Percentiles rank a stretch among this genome's conserved stretches.
These are phyloP conservation scores for Echria macrotheca DNA, from an alignment of 495 filamentous ascomycete genomes.

Conservation along the genomic window DNA sequence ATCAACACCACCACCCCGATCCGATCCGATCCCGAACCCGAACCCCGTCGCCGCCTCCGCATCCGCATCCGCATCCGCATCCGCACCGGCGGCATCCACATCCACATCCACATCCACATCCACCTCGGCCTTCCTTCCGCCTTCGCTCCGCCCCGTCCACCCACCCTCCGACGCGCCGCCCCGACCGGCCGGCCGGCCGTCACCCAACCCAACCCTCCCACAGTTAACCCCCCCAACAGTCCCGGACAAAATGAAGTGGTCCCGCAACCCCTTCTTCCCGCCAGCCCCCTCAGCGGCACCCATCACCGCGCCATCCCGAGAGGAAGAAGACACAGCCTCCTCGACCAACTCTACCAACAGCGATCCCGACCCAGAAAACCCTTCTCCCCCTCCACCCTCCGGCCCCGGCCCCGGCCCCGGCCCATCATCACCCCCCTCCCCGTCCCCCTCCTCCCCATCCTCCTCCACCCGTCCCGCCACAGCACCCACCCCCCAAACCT, in stretches of 20 bases:
- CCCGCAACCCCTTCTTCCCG: slow-evolving; percentile 32
- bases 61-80: not conserved
- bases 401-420: slow-evolving; percentile 10
- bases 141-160: too few species aligned
- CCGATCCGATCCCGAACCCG: slow-evolving; percentile 42
- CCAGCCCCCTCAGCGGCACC: too few species aligned
- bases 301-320: too few species aligned
- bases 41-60: slow-evolving; percentile 25
- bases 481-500: slow-evolving; percentile 2
- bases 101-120: too few species aligned
- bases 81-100: too few species aligned
- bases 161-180: not conserved
- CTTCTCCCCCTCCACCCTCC: slow-evolving; percentile 1
- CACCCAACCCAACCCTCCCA: not conserved
- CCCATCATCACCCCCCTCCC: not conserved
- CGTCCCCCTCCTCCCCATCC: not conserved
- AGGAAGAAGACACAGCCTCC: too few species aligned
- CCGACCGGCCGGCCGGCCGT: not conserved
- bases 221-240: not conserved
- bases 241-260: slow-evolving; percentile 34
- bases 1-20: slow-evolving; percentile 56
- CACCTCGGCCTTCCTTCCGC: too few species aligned
- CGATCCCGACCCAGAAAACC: too few species aligned
- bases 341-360: too few species aligned
- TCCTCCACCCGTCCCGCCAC: slow-evolving; percentile 1